Conservation (phyloP, 73 alveolate genomes). For the Paramecium sexaurelia region DNA sequence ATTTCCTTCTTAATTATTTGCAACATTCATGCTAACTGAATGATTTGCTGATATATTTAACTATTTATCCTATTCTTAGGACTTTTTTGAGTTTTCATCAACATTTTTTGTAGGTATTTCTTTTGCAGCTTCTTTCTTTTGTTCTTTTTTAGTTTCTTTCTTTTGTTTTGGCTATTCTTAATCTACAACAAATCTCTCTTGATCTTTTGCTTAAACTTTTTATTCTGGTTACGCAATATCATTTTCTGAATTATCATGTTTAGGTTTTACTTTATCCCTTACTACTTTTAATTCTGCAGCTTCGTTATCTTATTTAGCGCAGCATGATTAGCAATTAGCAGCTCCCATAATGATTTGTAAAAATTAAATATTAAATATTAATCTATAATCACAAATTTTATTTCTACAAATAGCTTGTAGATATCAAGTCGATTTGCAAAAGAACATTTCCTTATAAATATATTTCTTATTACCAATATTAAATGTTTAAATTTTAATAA, state of each 20-base stretch:
- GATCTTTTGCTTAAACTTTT: constrained; percentile 31
- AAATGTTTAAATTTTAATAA: not conserved
- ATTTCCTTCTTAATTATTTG: constrained; percentile 21
- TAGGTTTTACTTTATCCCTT: not conserved
- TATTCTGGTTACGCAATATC: not conserved
- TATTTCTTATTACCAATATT: not conserved
- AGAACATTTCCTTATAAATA: not conserved
- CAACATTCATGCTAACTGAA: constrained; percentile 60
- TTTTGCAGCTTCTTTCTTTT: not conserved
- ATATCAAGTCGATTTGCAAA: too few relatives aligned
- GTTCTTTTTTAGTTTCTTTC: not conserved
- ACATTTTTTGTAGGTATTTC: constrained; percentile 12
- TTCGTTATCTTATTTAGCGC: constrained; percentile 29
- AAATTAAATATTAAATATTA: too few relatives aligned
- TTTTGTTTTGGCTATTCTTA: not conserved
- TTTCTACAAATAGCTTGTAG: not conserved
- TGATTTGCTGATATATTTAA: constrained; percentile 47
- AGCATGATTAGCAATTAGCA: constrained; percentile 43
- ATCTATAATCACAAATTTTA: too few relatives aligned
- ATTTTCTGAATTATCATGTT: constrained; percentile 17
- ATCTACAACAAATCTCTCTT: constrained; percentile 17
- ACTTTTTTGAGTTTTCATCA: constrained; percentile 47
- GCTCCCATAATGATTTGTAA: not conserved
- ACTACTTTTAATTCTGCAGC: not conserved
- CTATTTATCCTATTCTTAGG: constrained; percentile 12